Conservation (phyloP, 169 alveolate genomes). For the Plasmodium gonderi region DNA sequence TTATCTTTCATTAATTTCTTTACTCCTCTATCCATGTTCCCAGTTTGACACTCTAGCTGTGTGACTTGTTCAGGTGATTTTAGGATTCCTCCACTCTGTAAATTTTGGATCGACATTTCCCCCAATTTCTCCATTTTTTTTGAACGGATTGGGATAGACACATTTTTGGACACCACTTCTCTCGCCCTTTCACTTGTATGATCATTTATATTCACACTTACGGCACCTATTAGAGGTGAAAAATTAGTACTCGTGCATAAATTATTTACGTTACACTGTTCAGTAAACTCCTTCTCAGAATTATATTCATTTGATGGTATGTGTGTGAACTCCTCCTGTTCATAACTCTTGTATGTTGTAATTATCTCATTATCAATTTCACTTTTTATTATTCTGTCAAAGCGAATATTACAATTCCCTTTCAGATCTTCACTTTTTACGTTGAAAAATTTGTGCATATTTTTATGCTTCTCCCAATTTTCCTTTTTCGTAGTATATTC, state of each 20-base stretch:
- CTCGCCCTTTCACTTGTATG: not conserved
- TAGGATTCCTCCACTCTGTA: not conserved
- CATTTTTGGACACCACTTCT: not conserved
- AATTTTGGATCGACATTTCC: not conserved
- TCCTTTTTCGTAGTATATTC: not conserved
- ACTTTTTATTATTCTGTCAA: not conserved
- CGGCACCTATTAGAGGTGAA: not conserved
- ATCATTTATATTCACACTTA: not conserved
- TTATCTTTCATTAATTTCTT: not conserved
- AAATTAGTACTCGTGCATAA: not conserved
- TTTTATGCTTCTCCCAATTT: not conserved
- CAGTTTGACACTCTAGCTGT: not conserved
- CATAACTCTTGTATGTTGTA: not conserved
- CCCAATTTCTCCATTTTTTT: not conserved
- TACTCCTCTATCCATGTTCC: not conserved
- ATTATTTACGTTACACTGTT: not conserved
- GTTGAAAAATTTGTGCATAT: not conserved
- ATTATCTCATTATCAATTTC: not conserved
- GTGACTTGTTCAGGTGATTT: not conserved
- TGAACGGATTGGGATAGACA: not conserved
- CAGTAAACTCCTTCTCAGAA: not conserved
- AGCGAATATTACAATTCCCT: not conserved
- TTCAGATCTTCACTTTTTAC: too few species aligned
- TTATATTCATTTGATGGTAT: not conserved
- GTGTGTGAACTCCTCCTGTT: not conserved